A percentile compares a stretch with the other conserved stretches of the same genome.
phyloP scores from a whole-genome alignment of 2,329 filamentous ascomycete genomes.

The Alternaria gansuensis region DNA sequence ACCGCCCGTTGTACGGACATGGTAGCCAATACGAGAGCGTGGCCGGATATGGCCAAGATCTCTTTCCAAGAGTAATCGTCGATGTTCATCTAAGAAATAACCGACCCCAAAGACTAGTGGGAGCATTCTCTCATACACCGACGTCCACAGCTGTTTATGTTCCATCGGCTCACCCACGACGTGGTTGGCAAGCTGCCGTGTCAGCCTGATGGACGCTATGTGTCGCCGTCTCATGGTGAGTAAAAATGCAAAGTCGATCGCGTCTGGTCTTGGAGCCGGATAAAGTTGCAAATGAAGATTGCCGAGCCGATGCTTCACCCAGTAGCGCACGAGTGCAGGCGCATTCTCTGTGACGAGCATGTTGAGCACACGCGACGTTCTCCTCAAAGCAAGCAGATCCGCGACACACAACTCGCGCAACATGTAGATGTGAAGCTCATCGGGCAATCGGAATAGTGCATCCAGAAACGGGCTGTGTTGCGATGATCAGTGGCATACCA shows the following conservation, averaged over 20 bases:
- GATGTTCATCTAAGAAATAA: slow-evolving; percentile 51
- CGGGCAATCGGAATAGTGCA: slow-evolving; percentile 46
- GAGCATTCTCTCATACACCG: slow-evolving; percentile 50
- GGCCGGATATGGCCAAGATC: slow-evolving; percentile 48
- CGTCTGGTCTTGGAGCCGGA: slow-evolving; percentile 42
- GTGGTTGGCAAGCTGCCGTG: slow-evolving; percentile 46
- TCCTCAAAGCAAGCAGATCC: slow-evolving; percentile 46
- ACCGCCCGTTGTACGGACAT: slow-evolving; percentile 45
- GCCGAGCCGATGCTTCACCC: slow-evolving; percentile 47
- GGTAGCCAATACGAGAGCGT: slow-evolving; percentile 46
- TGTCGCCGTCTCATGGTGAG: slow-evolving; percentile 49
- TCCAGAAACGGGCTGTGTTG: slow-evolving; percentile 42
- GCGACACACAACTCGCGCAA: slow-evolving; percentile 47
- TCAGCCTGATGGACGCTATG: slow-evolving; percentile 49
- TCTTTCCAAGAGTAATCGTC: slow-evolving; percentile 42
- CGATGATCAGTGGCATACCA: slow-evolving; percentile 12
- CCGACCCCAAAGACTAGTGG: slow-evolving; percentile 51
- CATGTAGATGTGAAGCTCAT: slow-evolving; percentile 49
- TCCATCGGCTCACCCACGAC: slow-evolving; percentile 43
- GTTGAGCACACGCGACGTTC: slow-evolving; percentile 44
- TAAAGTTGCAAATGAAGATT: slow-evolving; percentile 48
- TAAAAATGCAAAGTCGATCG: slow-evolving; percentile 47
- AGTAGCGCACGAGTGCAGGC: slow-evolving; percentile 48
- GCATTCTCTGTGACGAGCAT: slow-evolving; percentile 46
- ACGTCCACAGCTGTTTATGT: slow-evolving; percentile 47